Evolutionary conservation across 108 stramenopile genomes (phyloP).

Genomic region (Cyclotella atomus): DNA sequence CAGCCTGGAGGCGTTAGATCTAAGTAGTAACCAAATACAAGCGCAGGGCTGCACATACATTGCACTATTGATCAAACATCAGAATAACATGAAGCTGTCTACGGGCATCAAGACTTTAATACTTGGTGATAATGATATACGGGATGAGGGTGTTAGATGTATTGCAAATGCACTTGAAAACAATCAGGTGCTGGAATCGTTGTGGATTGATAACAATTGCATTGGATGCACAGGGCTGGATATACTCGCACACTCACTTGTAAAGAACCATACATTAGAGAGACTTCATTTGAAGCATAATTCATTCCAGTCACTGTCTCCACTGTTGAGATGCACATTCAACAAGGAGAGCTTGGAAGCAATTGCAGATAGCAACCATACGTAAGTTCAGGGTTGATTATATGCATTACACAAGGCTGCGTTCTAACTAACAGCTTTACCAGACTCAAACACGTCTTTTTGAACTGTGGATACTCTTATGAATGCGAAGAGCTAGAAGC

Average conservation of each 20-base stretch:
- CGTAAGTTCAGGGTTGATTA: too few relatives aligned
- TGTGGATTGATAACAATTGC: slow-evolving; percentile 38
- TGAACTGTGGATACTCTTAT: slow-evolving; percentile 40
- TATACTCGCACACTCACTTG: slow-evolving; percentile 17
- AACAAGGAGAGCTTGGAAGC: slow-evolving; percentile 29
- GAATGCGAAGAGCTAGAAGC: slow-evolving; percentile 39
- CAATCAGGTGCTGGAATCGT: slow-evolving; percentile 23
- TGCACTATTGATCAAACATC: slow-evolving; percentile 23
- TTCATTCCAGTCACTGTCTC: slow-evolving; percentile 31
- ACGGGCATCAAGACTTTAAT: slow-evolving; percentile 29
- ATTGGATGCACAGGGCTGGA: slow-evolving; percentile 23
- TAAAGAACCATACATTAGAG: slow-evolving; percentile 23
- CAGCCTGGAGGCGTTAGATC: slow-evolving; percentile 21
- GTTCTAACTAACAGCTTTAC: too few relatives aligned
- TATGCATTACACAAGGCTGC: too few relatives aligned
- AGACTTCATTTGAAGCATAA: slow-evolving; percentile 39
- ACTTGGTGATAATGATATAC: slow-evolving; percentile 39
- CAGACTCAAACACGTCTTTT: slow-evolving; percentile 42
- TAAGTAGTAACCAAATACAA: slow-evolving; percentile 36
- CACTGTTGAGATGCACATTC: slow-evolving; percentile 31
- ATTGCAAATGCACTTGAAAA: slow-evolving; percentile 30
- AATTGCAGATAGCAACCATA: slow-evolving; percentile 38
- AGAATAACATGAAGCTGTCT: slow-evolving; percentile 6
- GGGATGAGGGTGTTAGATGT: slow-evolving; percentile 32
- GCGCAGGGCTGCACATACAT: slow-evolving; percentile 18